phyloP scores from a whole-genome alignment of 1,284 basidiomycete genomes.

The Phlebopus sp. region DNA sequence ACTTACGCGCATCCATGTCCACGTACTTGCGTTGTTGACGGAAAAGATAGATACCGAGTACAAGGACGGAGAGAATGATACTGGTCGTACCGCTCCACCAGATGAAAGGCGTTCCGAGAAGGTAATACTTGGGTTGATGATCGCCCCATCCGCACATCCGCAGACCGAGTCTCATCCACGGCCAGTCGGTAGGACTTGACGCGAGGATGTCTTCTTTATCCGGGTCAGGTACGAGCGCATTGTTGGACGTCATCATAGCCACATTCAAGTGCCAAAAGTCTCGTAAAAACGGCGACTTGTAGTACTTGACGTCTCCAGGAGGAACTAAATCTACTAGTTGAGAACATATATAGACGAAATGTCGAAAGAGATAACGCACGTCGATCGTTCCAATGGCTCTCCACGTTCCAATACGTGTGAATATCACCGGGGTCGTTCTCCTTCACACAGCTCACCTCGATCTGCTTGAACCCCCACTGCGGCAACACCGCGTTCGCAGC shows the following conservation, averaged over 20 bases:
- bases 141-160: slow-evolving; percentile 99
- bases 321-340: slow-evolving; percentile 57
- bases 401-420: slow-evolving; percentile 98
- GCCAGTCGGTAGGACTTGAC: slow-evolving; percentile 92
- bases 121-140: slow-evolving; percentile 86
- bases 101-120: slow-evolving; percentile 89
- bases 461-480: slow-evolving; percentile 99
- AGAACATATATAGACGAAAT: slow-evolving; percentile 2
- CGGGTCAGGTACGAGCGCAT: slow-evolving; percentile 93
- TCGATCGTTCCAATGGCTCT: slow-evolving; percentile 93
- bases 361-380: slow-evolving; percentile 50
- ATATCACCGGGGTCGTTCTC: slow-evolving; percentile 80
- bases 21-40: slow-evolving; percentile 86
- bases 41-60: slow-evolving; percentile 72
- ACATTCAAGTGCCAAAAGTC: slow-evolving; percentile 99
- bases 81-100: slow-evolving; percentile 86
- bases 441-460: slow-evolving; percentile 93
- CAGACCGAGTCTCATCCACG: slow-evolving; percentile 82
- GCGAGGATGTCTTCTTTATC: slow-evolving; percentile 98
- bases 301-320: slow-evolving; percentile 76
- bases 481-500: slow-evolving; percentile 90
- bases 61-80: slow-evolving; percentile 54
- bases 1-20: slow-evolving; percentile 85
- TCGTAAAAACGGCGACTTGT: slow-evolving; percentile 89
- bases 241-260: slow-evolving; percentile 99